These are phyloP conservation scores for Phaffia australis DNA, from an alignment of 768 basidiomycete genomes.

Conservation along the genomic window DNA sequence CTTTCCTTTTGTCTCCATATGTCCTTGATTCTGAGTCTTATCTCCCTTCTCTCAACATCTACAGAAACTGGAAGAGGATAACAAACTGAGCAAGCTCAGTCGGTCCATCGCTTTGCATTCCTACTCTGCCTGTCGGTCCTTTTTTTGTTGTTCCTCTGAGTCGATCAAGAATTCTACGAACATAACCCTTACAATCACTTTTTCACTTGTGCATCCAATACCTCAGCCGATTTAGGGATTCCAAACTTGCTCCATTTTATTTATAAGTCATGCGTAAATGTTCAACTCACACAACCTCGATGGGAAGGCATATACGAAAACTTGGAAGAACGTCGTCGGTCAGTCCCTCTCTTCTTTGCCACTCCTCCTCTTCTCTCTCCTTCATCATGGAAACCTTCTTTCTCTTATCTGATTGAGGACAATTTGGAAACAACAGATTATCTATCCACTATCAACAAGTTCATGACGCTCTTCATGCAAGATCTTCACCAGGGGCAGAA, in stretches of 20 bases:
- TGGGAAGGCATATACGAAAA: slow-evolving; percentile 77
- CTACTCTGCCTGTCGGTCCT: slow-evolving; percentile 28
- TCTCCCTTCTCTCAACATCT: slow-evolving; percentile 12
- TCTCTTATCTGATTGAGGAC: background rate
- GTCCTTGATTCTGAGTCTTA: slow-evolving; percentile 5
- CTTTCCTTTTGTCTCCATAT: background rate
- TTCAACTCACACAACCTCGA: slow-evolving; percentile 76
- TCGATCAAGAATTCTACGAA: background rate
- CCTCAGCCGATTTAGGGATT: slow-evolving; percentile 57
- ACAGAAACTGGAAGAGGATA: slow-evolving; percentile 58
- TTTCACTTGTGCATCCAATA: background rate
- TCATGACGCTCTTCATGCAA: slow-evolving; percentile 81
- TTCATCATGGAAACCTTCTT: slow-evolving; percentile 1
- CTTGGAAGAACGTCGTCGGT: slow-evolving; percentile 53
- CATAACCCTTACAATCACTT: background rate
- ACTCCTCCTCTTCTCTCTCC: background rate
- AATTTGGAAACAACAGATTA: slow-evolving; percentile 45
- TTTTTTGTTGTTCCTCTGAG: background rate
- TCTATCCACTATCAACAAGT: slow-evolving; percentile 76
- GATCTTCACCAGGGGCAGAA: slow-evolving; percentile 61
- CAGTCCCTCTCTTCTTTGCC: slow-evolving; percentile 26
- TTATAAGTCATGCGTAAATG: slow-evolving; percentile 79
- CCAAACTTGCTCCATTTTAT: slow-evolving; percentile 88
- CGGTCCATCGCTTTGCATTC: slow-evolving; percentile 44
- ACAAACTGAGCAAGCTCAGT: slow-evolving; percentile 42